phyloP scores from a whole-genome alignment of 805 yeast species.

The Nakazawaea populi region DNA sequence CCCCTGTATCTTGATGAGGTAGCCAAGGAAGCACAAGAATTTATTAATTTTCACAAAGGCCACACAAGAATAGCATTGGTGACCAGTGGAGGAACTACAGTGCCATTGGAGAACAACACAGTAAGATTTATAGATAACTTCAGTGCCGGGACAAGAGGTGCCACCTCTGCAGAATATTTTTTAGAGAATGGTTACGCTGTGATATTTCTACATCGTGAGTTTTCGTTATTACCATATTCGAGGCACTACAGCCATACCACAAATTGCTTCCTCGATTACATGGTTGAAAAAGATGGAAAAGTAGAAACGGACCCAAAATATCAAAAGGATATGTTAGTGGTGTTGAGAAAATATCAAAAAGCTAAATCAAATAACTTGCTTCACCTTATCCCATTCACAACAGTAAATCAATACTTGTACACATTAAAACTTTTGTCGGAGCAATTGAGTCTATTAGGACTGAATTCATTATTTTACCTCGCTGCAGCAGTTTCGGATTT shows the following conservation, averaged over 20 bases:
- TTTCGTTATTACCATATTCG: constrained; percentile 87
- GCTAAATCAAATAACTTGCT: constrained; percentile 48
- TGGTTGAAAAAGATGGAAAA: constrained; percentile 48
- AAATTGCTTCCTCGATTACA: constrained; percentile 78
- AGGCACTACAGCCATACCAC: constrained; percentile 83
- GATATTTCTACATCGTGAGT: constrained; percentile 87
- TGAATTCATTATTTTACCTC: constrained; percentile 68
- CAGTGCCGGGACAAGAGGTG: constrained; percentile 97
- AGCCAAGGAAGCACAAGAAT: constrained; percentile 48
- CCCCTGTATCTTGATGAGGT: constrained; percentile 71
- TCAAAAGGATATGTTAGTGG: constrained; percentile 54
- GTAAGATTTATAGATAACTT: constrained; percentile 96
- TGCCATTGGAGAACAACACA: constrained; percentile 93
- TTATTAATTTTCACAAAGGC: constrained; percentile 50
- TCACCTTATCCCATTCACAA: constrained; percentile 83
- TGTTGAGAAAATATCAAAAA: constrained; percentile 46
- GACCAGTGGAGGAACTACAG: constrained; percentile 97
- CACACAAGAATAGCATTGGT: constrained; percentile 65
- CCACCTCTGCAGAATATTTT: constrained; percentile 90
- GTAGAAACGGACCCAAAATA: constrained; percentile 58
- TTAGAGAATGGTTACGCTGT: constrained; percentile 86
- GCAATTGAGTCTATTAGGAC: constrained; percentile 47
- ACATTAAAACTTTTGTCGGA: constrained; percentile 67
- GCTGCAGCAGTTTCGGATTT: constrained; percentile 99
- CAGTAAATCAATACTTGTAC: constrained; percentile 89